Evolutionary conservation across 768 basidiomycete species (phyloP).

Genomic region (Tricholoma flavovirens): DNA sequence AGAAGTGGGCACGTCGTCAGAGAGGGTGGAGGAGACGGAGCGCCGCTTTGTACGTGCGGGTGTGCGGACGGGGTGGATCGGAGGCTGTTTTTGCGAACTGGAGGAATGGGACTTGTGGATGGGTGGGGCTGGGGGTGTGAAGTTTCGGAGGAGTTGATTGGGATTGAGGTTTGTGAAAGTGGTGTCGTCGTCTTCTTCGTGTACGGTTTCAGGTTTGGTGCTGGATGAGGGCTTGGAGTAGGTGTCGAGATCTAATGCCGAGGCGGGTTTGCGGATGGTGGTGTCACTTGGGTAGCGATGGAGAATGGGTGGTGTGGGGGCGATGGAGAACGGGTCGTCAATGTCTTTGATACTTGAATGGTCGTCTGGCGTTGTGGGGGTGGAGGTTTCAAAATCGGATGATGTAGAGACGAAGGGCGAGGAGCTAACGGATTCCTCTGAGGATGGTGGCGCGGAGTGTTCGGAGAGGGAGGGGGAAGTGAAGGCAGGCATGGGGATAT

Average conservation of each 20-base stretch:
- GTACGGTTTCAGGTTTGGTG: conserved; percentile 39
- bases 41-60: conserved; percentile 94
- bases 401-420: conserved; percentile 35
- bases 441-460: conserved; percentile 35
- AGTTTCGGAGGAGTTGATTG: neutral
- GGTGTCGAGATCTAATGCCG: conserved; percentile 30
- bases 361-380: conserved; percentile 56
- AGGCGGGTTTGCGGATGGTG: conserved; percentile 45
- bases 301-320: conserved; percentile 24
- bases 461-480: conserved; percentile 25
- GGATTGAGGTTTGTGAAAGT: conserved; percentile 1
- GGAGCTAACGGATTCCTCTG: conserved; percentile 51
- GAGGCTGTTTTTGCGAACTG: conserved; percentile 39
- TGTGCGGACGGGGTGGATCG: conserved; percentile 69
- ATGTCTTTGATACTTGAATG: conserved; percentile 7
- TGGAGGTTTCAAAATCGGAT: conserved; percentile 36
- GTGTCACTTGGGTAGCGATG: conserved; percentile 52
- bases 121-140: conserved; percentile 13
- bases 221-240: conserved; percentile 28
- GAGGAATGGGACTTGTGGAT: conserved; percentile 21
- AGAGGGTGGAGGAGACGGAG: conserved; percentile 85
- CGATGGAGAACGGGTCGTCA: conserved; percentile 37
- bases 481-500: conserved; percentile 19
- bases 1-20: conserved; percentile 43
- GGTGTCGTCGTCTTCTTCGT: conserved; percentile 43